phyloP scores from a whole-genome alignment of 164 flowering plant species.

The Annona squamosa region DNA sequence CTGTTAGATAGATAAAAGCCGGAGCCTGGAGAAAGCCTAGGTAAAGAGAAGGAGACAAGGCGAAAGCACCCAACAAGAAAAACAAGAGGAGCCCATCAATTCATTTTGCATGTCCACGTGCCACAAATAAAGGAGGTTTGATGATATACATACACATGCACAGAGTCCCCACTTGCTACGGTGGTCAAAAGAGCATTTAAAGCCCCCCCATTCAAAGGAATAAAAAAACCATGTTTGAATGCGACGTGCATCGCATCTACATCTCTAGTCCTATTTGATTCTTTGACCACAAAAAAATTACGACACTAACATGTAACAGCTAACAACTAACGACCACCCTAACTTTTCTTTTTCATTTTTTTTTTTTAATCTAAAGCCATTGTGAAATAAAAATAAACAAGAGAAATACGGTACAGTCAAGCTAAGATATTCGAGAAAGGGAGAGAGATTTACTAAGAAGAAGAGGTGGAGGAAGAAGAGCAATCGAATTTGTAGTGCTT shows the following conservation, averaged over 20 bases:
- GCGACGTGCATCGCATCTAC: slow-evolving; percentile 14
- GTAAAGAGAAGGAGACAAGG: neutral
- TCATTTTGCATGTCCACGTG: neutral
- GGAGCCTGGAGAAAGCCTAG: neutral
- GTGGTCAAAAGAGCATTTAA: slow-evolving; percentile 26
- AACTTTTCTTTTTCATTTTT: too few relatives aligned
- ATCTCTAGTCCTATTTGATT: neutral
- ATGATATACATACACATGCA: neutral
- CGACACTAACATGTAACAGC: neutral
- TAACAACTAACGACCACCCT: too few relatives aligned
- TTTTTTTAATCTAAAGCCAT: too few relatives aligned
- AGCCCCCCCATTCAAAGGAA: slow-evolving; percentile 16
- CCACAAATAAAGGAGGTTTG: neutral
- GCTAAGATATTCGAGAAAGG: too few relatives aligned
- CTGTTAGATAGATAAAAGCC: neutral
- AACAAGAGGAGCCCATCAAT: neutral
- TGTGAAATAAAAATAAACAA: too few relatives aligned
- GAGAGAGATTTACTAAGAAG: neutral
- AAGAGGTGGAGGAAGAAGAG: slow-evolving; percentile 16
- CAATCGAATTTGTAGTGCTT: slow-evolving; percentile 68
- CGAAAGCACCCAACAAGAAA: neutral
- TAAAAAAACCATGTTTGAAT: slow-evolving; percentile 21
- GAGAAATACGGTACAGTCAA: too few relatives aligned
- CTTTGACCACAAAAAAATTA: slow-evolving; percentile 6
- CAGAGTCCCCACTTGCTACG: neutral